Evolutionary conservation across 1,284 basidiomycete genomes (phyloP).

Genomic region (Pterulicium gracile): DNA sequence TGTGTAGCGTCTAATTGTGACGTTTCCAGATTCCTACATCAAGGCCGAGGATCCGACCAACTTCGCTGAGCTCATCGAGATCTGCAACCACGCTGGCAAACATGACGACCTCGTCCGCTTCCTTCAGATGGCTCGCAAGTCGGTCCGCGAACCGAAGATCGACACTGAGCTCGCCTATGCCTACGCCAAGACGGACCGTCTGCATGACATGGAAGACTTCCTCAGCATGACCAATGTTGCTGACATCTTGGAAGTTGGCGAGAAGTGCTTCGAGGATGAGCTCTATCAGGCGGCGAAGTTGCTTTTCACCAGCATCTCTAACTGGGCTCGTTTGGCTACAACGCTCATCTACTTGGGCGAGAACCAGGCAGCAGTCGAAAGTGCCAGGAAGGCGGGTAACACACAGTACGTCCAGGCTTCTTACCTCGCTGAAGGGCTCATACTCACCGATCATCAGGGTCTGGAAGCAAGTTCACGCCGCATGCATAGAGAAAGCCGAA

Average conservation of each 20-base stretch:
- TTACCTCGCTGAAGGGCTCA: slow-evolving; percentile 8
- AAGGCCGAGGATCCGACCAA: slow-evolving; percentile 96
- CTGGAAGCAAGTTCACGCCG: slow-evolving; percentile 99
- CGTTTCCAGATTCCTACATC: slow-evolving; percentile 98
- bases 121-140: slow-evolving; percentile 99
- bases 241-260: slow-evolving; percentile 91
- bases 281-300: slow-evolving; percentile 96
- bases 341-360: slow-evolving; percentile 98
- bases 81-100: slow-evolving; percentile 92
- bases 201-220: slow-evolving; percentile 99
- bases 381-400: slow-evolving; percentile 97
- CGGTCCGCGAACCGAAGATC: slow-evolving; percentile 93
- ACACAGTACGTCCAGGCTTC: slow-evolving; percentile 63
- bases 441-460: slow-evolving; percentile 51
- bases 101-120: slow-evolving; percentile 97
- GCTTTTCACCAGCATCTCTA: slow-evolving; percentile 93
- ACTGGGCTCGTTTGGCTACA: slow-evolving; percentile 96
- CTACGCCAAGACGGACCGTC: slow-evolving; percentile 92
- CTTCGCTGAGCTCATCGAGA: slow-evolving; percentile 95
- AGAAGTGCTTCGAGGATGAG: slow-evolving; percentile 99
- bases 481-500: slow-evolving; percentile 95
- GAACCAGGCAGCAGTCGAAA: slow-evolving; percentile 97
- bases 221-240: slow-evolving; percentile 98
- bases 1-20: slow-evolving; percentile 4
- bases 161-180: slow-evolving; percentile 96